Evolutionary conservation across 2,329 filamentous ascomycete genomes (phyloP).

Genomic region (Hirsutella minnesotensis): DNA sequence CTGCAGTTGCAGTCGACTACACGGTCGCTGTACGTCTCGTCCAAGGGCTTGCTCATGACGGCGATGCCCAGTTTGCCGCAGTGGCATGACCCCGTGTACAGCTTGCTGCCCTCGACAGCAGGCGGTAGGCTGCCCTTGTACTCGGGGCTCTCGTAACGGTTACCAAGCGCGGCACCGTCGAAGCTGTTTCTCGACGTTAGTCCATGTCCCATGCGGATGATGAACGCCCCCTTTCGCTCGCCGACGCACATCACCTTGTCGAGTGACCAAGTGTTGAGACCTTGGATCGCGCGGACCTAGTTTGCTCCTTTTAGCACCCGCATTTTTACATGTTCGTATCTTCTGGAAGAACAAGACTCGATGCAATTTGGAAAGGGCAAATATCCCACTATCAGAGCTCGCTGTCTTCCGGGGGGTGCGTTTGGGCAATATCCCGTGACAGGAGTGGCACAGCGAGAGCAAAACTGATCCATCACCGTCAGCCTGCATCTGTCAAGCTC

Average conservation of each 20-base stretch:
- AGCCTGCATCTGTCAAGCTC: neutral
- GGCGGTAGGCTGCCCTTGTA: slow-evolving; percentile 30
- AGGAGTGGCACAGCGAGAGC: slow-evolving; percentile 34
- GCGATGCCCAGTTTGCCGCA: slow-evolving; percentile 36
- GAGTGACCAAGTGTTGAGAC: slow-evolving; percentile 28
- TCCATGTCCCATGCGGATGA: neutral
- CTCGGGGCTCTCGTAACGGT: slow-evolving; percentile 20
- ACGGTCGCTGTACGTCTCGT: slow-evolving; percentile 19
- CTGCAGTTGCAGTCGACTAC: slow-evolving; percentile 39
- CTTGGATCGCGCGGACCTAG: slow-evolving; percentile 31
- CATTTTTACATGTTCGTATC: too few relatives aligned
- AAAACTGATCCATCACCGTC: slow-evolving; percentile 29
- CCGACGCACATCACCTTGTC: slow-evolving; percentile 21
- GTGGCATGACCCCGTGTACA: slow-evolving; percentile 40
- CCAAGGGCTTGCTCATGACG: slow-evolving; percentile 28
- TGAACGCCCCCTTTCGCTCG: too few relatives aligned
- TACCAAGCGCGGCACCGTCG: slow-evolving; percentile 22
- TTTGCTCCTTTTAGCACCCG: too few relatives aligned
- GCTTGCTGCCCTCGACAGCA: slow-evolving; percentile 22
- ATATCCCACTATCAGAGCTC: slow-evolving; percentile 7
- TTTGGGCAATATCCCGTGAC: slow-evolving; percentile 17
- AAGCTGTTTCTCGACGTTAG: slow-evolving; percentile 14
- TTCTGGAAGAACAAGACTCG: too few relatives aligned
- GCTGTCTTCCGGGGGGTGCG: neutral
- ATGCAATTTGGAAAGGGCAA: too few relatives aligned